Percentiles rank a stretch among this genome's conserved stretches.
These are phyloP conservation scores for Ogataea nonfermentans DNA, from an alignment of 805 yeast genomes.

Conservation along the genomic window DNA sequence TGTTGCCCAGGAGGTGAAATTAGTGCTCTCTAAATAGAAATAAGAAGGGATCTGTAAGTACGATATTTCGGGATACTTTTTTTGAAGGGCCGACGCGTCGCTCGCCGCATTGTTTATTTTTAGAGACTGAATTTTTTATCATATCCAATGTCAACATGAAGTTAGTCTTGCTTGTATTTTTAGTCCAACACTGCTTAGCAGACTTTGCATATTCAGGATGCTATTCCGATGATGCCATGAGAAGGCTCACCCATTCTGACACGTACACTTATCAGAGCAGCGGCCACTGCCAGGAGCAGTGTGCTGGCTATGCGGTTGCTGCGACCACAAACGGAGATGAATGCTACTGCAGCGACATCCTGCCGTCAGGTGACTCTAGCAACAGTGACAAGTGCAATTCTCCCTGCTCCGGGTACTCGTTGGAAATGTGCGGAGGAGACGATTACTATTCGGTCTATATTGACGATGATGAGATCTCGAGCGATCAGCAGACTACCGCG, in stretches of 20 bases:
- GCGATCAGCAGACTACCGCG: background rate
- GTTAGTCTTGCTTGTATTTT: slow-evolving; percentile 1
- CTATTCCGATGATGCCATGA: slow-evolving; percentile 28
- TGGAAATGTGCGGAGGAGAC: slow-evolving; percentile 59
- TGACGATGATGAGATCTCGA: slow-evolving; percentile 22
- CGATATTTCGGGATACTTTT: background rate
- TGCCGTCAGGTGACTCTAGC: slow-evolving; percentile 32
- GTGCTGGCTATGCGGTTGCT: slow-evolving; percentile 46
- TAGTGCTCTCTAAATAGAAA: slow-evolving; percentile 17
- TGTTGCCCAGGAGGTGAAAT: slow-evolving; percentile 67
- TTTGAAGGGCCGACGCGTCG: slow-evolving; percentile 12
- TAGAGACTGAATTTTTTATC: slow-evolving; percentile 1
- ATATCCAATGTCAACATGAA: slow-evolving; percentile 14
- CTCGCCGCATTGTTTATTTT: slow-evolving; percentile 7
- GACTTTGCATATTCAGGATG: slow-evolving; percentile 29
- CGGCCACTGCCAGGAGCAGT: slow-evolving; percentile 54
- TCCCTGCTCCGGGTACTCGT: slow-evolving; percentile 60
- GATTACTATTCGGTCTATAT: slow-evolving; percentile 49
- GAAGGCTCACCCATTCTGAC: slow-evolving; percentile 40
- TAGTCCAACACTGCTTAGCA: slow-evolving; percentile 11
- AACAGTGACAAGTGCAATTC: slow-evolving; percentile 40
- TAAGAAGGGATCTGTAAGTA: background rate
- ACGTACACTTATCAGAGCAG: slow-evolving; percentile 59
- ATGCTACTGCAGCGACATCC: slow-evolving; percentile 65
- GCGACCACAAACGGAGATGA: slow-evolving; percentile 50